phyloP scores from a whole-genome alignment of 2,329 filamentous ascomycete genomes.

The Anthostomella pinea region DNA sequence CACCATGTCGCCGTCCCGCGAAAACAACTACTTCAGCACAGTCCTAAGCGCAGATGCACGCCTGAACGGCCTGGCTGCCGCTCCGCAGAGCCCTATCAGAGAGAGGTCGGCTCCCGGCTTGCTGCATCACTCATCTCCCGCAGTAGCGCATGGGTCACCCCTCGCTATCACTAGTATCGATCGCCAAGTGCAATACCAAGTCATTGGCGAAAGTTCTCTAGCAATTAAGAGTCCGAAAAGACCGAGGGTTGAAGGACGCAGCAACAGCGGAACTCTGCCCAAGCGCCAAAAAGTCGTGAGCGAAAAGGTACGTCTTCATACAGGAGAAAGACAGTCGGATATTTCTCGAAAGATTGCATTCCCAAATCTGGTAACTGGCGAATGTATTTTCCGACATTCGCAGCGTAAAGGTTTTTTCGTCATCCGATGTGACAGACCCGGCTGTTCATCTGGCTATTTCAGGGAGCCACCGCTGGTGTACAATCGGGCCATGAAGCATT shows the following conservation, averaged over 20 bases:
- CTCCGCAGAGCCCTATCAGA: too few relatives aligned
- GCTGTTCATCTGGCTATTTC: conserved; percentile 21
- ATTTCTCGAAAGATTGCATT: conserved; percentile 26
- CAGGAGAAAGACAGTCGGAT: conserved; percentile 7
- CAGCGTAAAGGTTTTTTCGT: conserved; percentile 25
- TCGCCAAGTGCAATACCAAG: conserved; percentile 15
- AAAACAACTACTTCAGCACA: conserved; percentile 19
- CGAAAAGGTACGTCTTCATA: conserved; percentile 16
- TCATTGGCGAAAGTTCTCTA: conserved; percentile 13
- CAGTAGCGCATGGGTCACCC: too few relatives aligned
- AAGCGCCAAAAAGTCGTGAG: conserved; percentile 21
- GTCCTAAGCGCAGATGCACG: conserved; percentile 15
- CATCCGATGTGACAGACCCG: conserved; percentile 25
- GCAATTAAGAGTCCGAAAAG: conserved; percentile 14
- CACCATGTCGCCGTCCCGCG: conserved; percentile 18
- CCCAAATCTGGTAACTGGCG: conserved; percentile 25
- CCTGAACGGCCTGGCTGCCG: background rate
- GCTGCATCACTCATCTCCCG: conserved; percentile 11
- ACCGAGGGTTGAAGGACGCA: conserved; percentile 4
- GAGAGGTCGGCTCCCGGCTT: background rate
- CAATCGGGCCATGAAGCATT: conserved; percentile 30
- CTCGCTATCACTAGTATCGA: conserved; percentile 17
- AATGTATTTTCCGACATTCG: conserved; percentile 30
- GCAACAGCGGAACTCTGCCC: conserved; percentile 4
- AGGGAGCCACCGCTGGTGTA: conserved; percentile 27